These are phyloP conservation scores for Rhodotorula sp. DNA, from an alignment of 1,284 basidiomycete species.

Conservation along the genomic window DNA sequence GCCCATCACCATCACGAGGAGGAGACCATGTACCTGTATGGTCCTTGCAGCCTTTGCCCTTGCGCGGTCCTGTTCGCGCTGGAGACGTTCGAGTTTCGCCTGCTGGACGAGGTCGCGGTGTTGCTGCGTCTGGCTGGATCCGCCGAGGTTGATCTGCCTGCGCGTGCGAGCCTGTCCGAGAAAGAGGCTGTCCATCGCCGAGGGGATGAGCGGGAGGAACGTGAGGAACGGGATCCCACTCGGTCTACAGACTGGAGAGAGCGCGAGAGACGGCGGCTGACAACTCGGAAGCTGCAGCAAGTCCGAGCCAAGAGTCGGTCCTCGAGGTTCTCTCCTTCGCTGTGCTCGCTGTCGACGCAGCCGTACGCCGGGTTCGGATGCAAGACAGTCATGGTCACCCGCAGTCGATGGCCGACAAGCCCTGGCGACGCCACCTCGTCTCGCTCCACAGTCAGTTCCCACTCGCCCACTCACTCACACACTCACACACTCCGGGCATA, in stretches of 20 bases:
- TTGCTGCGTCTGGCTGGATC: conserved; percentile 53
- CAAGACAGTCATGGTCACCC: too few relatives aligned
- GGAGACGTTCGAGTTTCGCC: conserved; percentile 60
- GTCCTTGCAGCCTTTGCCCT: conserved; percentile 59
- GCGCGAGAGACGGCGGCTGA: too few relatives aligned
- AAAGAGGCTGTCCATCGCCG: conserved; percentile 37
- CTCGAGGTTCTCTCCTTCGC: too few relatives aligned
- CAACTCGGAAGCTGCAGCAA: too few relatives aligned
- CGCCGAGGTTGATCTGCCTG: conserved; percentile 66
- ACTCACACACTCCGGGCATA: background rate
- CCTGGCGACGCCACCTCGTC: background rate
- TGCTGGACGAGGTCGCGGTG: conserved; percentile 60
- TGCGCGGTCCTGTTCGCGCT: conserved; percentile 59
- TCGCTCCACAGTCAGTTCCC: background rate
- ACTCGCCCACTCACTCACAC: background rate
- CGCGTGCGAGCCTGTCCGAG: conserved; percentile 49
- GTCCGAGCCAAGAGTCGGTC: too few relatives aligned
- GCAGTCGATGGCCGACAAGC: background rate
- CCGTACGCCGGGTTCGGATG: too few relatives aligned
- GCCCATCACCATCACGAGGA: too few relatives aligned
- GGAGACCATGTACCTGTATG: conserved; percentile 67
- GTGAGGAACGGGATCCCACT: too few relatives aligned
- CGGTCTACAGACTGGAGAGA: too few relatives aligned
- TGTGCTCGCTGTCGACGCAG: too few relatives aligned
- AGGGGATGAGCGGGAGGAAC: too few relatives aligned